Evolutionary conservation across 768 basidiomycete species (phyloP).

Genomic region (Kwoniella bestiolae): DNA sequence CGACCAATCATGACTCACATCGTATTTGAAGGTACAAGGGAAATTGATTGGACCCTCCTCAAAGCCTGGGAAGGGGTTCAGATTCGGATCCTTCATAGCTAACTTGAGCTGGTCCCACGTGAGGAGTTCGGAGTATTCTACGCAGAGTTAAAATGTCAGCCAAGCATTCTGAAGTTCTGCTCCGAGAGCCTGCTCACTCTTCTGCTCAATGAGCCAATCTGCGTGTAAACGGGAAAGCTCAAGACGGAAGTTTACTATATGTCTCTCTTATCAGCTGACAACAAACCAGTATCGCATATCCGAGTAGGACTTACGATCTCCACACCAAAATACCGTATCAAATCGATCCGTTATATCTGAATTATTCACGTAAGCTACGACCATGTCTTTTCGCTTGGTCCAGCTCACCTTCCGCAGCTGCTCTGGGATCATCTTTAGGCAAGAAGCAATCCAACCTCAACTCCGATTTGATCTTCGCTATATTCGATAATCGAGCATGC

Average conservation of each 20-base stretch:
- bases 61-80: conserved; percentile 73
- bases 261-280: neutral
- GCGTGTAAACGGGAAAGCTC: conserved; percentile 88
- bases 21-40: conserved; percentile 92
- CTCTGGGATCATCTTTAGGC: conserved; percentile 45
- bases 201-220: conserved; percentile 86
- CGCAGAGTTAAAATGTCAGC: neutral
- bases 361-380: conserved; percentile 15
- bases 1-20: conserved; percentile 60
- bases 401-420: conserved; percentile 13
- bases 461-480: conserved; percentile 85
- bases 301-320: conserved; percentile 63
- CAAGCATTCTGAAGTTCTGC: neutral
- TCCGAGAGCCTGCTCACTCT: conserved; percentile 62
- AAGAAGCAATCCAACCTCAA: conserved; percentile 80
- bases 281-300: neutral
- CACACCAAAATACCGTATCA: conserved; percentile 84
- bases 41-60: conserved; percentile 79
- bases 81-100: conserved; percentile 69
- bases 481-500: conserved; percentile 76
- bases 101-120: conserved; percentile 85
- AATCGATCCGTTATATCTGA: conserved; percentile 81
- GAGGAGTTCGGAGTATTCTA: conserved; percentile 82
- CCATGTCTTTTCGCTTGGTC: neutral
- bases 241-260: conserved; percentile 77